These are phyloP conservation scores for Emiliania huxleyi DNA, from an alignment of 78 protist species.

Conservation along the genomic window DNA sequence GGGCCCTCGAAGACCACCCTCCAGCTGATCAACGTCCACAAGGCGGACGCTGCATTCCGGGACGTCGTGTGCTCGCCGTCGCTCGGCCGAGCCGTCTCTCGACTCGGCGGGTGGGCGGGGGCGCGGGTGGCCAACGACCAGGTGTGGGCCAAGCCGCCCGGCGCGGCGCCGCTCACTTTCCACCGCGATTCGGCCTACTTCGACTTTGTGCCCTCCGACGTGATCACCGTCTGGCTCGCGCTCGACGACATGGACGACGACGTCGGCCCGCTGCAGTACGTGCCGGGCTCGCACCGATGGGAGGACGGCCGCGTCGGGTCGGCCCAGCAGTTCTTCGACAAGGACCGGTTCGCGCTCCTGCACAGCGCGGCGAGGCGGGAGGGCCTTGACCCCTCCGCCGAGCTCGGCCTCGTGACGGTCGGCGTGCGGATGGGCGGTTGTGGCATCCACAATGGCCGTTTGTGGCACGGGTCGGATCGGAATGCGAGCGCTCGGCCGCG, in stretches of 20 bases:
- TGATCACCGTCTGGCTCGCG: conserved; percentile 32
- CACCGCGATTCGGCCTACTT: conserved; percentile 36
- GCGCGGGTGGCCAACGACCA: conserved; percentile 27
- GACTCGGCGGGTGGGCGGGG: not conserved
- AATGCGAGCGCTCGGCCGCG: not conserved
- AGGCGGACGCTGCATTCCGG: not conserved
- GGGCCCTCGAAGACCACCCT: too few relatives aligned
- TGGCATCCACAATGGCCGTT: conserved; percentile 10
- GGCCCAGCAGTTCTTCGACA: not conserved
- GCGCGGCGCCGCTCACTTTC: conserved; percentile 8
- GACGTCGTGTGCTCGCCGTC: not conserved
- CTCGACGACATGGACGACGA: not conserved
- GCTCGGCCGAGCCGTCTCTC: not conserved
- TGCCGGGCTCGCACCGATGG: conserved; percentile 25
- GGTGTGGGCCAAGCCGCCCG: conserved; percentile 36
- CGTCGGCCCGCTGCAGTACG: conserved; percentile 25
- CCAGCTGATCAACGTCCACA: not conserved
- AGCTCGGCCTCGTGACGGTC: not conserved
- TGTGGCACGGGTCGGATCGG: not conserved
- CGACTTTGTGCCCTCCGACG: not conserved
- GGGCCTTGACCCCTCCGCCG: not conserved
- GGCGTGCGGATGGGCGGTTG: not conserved
- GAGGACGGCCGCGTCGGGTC: not conserved
- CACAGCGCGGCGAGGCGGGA: conserved; percentile 18
- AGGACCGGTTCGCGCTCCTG: not conserved